phyloP scores from a whole-genome alignment of 2,329 filamentous ascomycete genomes.

The Aureobasidium sp. region DNA sequence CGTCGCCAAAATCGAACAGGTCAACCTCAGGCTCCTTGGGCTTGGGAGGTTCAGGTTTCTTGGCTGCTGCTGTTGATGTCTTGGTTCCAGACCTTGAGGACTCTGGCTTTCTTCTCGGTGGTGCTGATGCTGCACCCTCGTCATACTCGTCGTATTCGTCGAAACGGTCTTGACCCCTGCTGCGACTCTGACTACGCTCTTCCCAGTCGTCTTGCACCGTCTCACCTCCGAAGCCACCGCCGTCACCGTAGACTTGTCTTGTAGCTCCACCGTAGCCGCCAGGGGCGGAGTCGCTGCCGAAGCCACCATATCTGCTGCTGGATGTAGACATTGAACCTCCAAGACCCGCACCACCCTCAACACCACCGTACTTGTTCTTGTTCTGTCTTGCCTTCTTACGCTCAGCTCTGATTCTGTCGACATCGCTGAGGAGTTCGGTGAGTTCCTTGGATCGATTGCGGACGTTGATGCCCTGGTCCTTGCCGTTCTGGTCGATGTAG shows the following conservation, averaged over 20 bases:
- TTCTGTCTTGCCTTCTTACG: conserved; percentile 84
- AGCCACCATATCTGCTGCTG: conserved; percentile 71
- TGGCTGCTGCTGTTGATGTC: conserved; percentile 37
- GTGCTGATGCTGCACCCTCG: conserved; percentile 55
- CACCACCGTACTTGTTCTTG: conserved; percentile 90
- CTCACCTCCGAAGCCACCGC: conserved; percentile 83
- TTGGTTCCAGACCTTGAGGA: conserved; percentile 24
- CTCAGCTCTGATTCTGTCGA: conserved; percentile 70
- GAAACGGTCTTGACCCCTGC: conserved; percentile 65
- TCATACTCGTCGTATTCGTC: conserved; percentile 98
- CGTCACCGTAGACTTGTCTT: conserved; percentile 83
- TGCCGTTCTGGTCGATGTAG: conserved; percentile 91
- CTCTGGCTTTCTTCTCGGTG: conserved; percentile 47
- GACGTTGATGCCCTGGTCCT: conserved; percentile 97
- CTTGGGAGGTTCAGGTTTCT: conserved; percentile 66
- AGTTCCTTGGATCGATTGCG: conserved; percentile 94
- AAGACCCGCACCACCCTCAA: conserved; percentile 69
- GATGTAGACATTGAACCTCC: conserved; percentile 49
- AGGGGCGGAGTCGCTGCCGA: conserved; percentile 65
- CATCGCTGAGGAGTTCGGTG: conserved; percentile 84
- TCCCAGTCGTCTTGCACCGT: conserved; percentile 55
- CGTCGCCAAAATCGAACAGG: conserved; percentile 82
- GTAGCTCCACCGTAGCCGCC: conserved; percentile 36
- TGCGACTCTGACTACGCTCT: conserved; percentile 54
- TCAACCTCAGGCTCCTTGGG: conserved; percentile 85